Evolutionary conservation across 768 basidiomycete genomes (phyloP), one percentile per base, ranked within the genome.

Genomic region (Erythrobasidium yunnanense): DNA sequence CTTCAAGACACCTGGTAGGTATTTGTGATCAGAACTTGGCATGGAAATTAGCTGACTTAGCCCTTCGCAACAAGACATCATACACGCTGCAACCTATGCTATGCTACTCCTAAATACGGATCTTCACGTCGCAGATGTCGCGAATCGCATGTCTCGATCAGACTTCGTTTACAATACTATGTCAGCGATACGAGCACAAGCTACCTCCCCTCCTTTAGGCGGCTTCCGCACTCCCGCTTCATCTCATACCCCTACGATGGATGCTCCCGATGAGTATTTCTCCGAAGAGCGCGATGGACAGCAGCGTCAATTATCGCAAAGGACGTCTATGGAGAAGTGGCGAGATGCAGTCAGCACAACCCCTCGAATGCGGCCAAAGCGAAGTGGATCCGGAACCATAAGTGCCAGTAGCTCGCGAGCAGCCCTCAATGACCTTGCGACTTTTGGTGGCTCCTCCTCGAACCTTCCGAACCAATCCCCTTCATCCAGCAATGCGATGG

Each of bases 121-220:
- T 75, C 81, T 99, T 33, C 93, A 99, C 76, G 86, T 99, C 55
- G 95, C 92, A 32, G 92, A 96, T 35, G 80, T 95, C 27, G 76
- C 83, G 18, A 83, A 81, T 2, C 85, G 88, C 68, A 99, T 97
- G 95, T 91, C 93, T 0, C 83, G 87, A 20, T 81, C 72, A 56
- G 91, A 96, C 73, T 99, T 97, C 76, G 85, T 97, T 5, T 83
- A 85, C 54, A 96, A 97, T 75, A 96, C 92, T 0, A 81, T 97
- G 75, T 78, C 83, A 2, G 86, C 89, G 1, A 87, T 99, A 62
- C 88, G 87, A 72, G 83, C 82, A 74, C 87, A 89, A 68, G 77
- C 85, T 34, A 51, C 83, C 18, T 29, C 23, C 8, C 25, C 67
- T 32, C 23, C 45, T 55, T 55, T 49, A 63, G 50, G 8, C 22